phyloP scores from a whole-genome alignment of 306 rosid genomes.

The Dalbergia cochinchinensis region DNA sequence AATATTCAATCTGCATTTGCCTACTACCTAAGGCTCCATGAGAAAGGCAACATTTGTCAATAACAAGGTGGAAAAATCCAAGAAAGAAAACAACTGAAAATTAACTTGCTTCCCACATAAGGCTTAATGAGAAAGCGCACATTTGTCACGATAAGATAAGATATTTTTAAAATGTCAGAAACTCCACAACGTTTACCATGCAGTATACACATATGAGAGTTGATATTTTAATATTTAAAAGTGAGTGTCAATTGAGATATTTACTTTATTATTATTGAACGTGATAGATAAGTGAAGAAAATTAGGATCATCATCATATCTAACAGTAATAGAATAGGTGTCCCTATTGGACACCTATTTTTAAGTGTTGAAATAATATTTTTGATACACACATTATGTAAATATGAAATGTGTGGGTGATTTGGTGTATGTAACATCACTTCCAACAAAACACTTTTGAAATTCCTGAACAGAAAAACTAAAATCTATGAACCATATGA shows the following conservation, averaged over 20 bases:
- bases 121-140: not conserved
- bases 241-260: too few species aligned
- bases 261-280: too few species aligned
- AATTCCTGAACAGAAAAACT: not conserved
- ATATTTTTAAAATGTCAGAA: not conserved
- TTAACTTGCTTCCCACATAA: conserved; percentile 10
- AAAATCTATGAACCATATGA: not conserved
- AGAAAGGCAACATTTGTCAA: conserved; percentile 36
- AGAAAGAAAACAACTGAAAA: not conserved
- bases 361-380: too few species aligned
- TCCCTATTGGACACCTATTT: too few species aligned
- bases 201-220: too few species aligned
- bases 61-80: conserved; percentile 11
- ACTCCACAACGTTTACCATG: not conserved
- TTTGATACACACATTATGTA: conserved; percentile 7
- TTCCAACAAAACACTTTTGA: conserved; percentile 21
- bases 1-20: conserved; percentile 35
- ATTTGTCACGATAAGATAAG: conserved; percentile 21
- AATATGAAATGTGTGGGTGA: conserved; percentile 30
- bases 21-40: conserved; percentile 23
- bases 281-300: too few species aligned
- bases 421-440: conserved; percentile 25
- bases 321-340: too few species aligned
- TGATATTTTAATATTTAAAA: too few species aligned
- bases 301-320: too few species aligned